Conservation (phyloP, 495 filamentous ascomycete species). For the Penicillium cataractarum region DNA sequence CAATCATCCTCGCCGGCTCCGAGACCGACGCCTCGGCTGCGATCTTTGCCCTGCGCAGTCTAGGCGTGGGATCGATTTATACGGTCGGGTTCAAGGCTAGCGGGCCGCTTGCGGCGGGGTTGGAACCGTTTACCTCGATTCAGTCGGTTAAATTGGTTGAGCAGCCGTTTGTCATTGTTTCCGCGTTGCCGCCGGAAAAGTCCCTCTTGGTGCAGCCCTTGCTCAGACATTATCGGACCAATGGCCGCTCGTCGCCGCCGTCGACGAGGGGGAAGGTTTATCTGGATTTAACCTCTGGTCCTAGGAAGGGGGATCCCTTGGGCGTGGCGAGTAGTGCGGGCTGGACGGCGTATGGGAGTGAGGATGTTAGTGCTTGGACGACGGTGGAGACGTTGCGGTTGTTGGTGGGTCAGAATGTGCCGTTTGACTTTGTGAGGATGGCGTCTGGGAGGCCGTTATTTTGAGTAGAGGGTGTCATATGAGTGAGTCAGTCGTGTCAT, state of each 20-base stretch:
- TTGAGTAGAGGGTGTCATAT: constrained; percentile 37
- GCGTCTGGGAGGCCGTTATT: constrained; percentile 72
- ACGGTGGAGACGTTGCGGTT: constrained; percentile 78
- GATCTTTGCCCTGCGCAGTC: constrained; percentile 73
- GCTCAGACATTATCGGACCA: constrained; percentile 62
- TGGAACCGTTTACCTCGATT: constrained; percentile 79
- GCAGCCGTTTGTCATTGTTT: constrained; percentile 79
- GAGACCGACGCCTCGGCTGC: constrained; percentile 72
- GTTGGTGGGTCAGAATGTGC: constrained; percentile 82
- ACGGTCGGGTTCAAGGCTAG: constrained; percentile 80
- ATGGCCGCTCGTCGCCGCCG: constrained; percentile 47
- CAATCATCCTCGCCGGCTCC: constrained; percentile 69
- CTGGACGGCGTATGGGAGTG: constrained; percentile 77
- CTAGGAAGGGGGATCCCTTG: constrained; percentile 68
- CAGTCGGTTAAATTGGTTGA: constrained; percentile 75
- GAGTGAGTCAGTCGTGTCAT: no score
- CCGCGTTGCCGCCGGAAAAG: constrained; percentile 76
- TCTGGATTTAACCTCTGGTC: constrained; percentile 73
- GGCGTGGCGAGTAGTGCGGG: constrained; percentile 68
- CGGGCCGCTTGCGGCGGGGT: constrained; percentile 60
- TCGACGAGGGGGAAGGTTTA: constrained; percentile 74
- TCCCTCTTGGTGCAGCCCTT: constrained; percentile 78
- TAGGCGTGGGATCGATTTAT: constrained; percentile 78
- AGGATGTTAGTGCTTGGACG: constrained; percentile 79
- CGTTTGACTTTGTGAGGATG: constrained; percentile 82